These are phyloP conservation scores for Pseudisothecium myosuroides DNA, from an alignment of 225 moss, liverwort and hornwort species.

Conservation along the genomic window DNA sequence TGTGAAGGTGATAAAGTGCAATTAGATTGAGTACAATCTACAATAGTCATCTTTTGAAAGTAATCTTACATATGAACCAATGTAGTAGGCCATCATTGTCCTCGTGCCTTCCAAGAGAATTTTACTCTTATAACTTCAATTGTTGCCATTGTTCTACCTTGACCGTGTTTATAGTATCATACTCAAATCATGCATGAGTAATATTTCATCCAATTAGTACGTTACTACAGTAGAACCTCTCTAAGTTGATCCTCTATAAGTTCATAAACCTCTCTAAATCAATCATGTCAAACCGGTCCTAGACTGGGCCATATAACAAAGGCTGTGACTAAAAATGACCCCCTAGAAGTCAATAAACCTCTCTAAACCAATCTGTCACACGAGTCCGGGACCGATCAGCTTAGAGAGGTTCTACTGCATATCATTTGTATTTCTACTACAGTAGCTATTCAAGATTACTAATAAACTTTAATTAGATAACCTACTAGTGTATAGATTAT, in stretches of 20 bases:
- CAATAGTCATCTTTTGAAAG: neutral
- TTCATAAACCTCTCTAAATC: too few species aligned
- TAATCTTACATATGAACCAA: neutral
- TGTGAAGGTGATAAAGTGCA: neutral
- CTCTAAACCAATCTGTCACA: too few species aligned
- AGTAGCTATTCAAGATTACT: neutral
- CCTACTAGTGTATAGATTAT: neutral
- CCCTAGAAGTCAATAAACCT: too few species aligned
- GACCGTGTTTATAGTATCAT: neutral
- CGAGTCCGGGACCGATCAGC: too few species aligned
- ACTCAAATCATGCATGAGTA: neutral
- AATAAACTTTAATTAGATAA: neutral
- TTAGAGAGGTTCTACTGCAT: too few species aligned
- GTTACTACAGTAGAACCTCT: too few species aligned
- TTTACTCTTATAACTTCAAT: neutral
- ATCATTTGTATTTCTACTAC: neutral
- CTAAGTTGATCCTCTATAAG: too few species aligned
- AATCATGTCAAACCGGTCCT: too few species aligned
- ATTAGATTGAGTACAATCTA: neutral
- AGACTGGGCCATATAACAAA: too few species aligned
- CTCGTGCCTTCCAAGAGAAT: neutral
- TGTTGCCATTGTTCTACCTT: neutral
- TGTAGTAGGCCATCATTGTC: neutral
- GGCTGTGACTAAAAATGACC: too few species aligned
- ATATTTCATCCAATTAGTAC: too few species aligned